phyloP scores from a whole-genome alignment of 768 basidiomycete species.

The Boletus rubroflammeus region DNA sequence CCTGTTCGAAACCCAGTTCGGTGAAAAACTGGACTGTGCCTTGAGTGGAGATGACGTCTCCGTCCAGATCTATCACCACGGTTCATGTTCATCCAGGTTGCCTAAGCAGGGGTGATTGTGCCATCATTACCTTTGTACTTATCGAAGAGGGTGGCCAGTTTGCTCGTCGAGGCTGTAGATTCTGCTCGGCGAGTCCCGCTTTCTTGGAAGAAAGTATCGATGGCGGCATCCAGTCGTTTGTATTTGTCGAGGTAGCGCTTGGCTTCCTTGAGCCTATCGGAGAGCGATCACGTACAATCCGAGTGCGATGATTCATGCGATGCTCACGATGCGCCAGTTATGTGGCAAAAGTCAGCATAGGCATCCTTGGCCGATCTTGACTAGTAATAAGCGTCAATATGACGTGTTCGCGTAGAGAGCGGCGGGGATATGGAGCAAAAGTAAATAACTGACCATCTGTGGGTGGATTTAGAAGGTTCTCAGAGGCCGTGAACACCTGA shows the following conservation, averaged over 20 bases:
- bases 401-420: background rate
- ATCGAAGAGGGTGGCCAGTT: constrained; percentile 57
- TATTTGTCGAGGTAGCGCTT: constrained; percentile 66
- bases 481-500: background rate
- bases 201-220: constrained; percentile 70
- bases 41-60: constrained; percentile 66
- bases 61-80: constrained; percentile 47
- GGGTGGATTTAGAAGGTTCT: background rate
- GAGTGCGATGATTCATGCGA: background rate
- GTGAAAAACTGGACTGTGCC: constrained; percentile 75
- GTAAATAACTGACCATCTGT: constrained; percentile 25
- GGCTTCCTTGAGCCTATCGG: constrained; percentile 48
- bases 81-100: constrained; percentile 8
- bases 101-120: background rate
- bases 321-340: constrained; percentile 72
- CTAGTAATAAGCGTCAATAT: constrained; percentile 7
- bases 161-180: constrained; percentile 45
- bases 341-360: constrained; percentile 55
- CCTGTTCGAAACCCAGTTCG: constrained; percentile 26
- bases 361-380: constrained; percentile 38
- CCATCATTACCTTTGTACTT: constrained; percentile 56
- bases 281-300: constrained; percentile 1
- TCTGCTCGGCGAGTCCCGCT: constrained; percentile 5
- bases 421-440: background rate
- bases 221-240: constrained; percentile 65